Evolutionary conservation across 1,284 basidiomycete species (phyloP), one percentile per base, ranked within the genome.

Genomic region (Sanghuangporus weigelae): DNA sequence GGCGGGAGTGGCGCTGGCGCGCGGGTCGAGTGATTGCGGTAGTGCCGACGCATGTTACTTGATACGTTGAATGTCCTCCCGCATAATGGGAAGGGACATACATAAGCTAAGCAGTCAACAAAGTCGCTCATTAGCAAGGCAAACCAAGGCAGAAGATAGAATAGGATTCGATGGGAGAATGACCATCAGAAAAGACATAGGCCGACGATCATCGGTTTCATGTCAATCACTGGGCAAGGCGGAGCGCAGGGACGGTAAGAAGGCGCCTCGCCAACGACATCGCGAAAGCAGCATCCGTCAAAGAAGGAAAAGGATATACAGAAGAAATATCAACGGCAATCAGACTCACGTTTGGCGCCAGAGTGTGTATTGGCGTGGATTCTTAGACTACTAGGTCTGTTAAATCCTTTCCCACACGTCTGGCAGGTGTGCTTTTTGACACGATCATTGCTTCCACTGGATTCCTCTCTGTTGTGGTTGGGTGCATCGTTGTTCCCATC

Each of bases 351-450:
- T 71, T 85, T 87, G 14, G 81, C 88, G n/a, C 89, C 89, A n/a
- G 89, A 90, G 73, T 91, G 89, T 2, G 86, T 90, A 71, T 91
- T 90, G 68, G 85, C 79, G 72, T 91, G 89, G 64, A 89, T 90
- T 63, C 82, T 78, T 63, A 91, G 79, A 71, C 88, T 89, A 67
- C 89, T 90, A 2, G 89, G 89, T 6, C 89, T 80, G 73, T 90
- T 90, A 77, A 91, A 91, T 26, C 86, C 78, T 73, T 89, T 89
- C 65, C 76, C 76, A 73, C 89, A 91, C 44, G 81, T 83, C 0
- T 80, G 78, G 67, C 88, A 90, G 44, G 82, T 77, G 66, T 90
- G 87, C 68, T 83, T 81, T 68, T 83, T 46, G 44, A 12, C 21
- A n/a, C 21, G 11, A 14, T 35, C 57, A 16, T 55, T 46, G 35